phyloP scores from a whole-genome alignment of 208 protist species.

The Trypanosoma cruzi region DNA sequence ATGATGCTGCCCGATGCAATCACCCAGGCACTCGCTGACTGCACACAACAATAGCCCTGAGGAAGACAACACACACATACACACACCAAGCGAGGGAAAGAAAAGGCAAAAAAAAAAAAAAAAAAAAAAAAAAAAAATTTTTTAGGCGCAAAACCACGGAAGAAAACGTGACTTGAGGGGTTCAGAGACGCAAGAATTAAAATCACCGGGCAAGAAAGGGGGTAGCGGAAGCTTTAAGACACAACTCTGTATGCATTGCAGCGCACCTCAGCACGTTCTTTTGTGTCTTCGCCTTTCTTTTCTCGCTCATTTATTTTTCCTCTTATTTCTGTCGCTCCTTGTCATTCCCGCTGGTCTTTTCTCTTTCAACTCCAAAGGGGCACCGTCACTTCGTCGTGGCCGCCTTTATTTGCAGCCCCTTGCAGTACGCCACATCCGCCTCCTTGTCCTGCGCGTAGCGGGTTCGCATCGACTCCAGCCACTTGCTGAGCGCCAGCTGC shows the following conservation, averaged over 20 bases:
- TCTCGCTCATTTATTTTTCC: neutral
- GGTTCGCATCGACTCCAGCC: slow-evolving; percentile 22
- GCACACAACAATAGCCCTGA: neutral
- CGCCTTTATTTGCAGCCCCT: slow-evolving; percentile 23
- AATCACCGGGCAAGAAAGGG: neutral
- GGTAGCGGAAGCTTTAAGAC: neutral
- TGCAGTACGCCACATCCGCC: slow-evolving; percentile 27
- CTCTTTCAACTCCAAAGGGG: neutral
- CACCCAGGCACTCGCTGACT: no score
- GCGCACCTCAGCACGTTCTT: neutral
- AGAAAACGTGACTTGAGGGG: neutral
- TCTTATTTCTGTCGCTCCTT: neutral
- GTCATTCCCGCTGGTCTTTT: neutral
- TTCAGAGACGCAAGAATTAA: neutral
- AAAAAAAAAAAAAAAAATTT: slow-evolving; percentile 18
- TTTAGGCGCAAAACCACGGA: no score
- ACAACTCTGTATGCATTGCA: neutral
- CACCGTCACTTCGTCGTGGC: neutral
- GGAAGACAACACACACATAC: neutral
- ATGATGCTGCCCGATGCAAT: neutral
- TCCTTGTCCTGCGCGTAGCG: slow-evolving; percentile 17
- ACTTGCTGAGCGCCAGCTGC: slow-evolving; percentile 36
- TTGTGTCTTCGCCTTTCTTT: neutral
- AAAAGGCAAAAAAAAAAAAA: slow-evolving; percentile 30
- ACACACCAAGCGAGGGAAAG: slow-evolving; percentile 6